Evolutionary conservation across 2,329 filamentous ascomycete genomes (phyloP).

Genomic region (Paradendryphiella salina): DNA sequence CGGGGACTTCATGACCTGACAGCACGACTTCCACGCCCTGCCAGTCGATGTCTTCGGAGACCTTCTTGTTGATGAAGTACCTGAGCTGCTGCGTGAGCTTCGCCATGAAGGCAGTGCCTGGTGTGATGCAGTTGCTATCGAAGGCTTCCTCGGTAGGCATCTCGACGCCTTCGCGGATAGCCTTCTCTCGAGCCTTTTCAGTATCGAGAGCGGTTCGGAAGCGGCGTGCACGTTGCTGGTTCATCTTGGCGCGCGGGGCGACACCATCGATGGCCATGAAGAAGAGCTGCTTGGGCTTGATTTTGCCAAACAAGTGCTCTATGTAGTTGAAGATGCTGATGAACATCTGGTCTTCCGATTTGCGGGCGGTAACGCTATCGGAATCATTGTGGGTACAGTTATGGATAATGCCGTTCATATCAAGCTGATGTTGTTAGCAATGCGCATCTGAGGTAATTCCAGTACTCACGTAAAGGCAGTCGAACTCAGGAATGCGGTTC

Average conservation of each 20-base stretch:
- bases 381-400: slow-evolving; percentile 98
- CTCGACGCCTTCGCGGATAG: slow-evolving; percentile 82
- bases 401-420: slow-evolving; percentile 99
- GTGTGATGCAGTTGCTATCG: slow-evolving; percentile 99
- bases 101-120: slow-evolving; percentile 97
- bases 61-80: slow-evolving; percentile 99
- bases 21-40: slow-evolving; percentile 94
- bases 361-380: slow-evolving; percentile 85
- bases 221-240: slow-evolving; percentile 92
- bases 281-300: slow-evolving; percentile 97
- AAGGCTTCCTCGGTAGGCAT: slow-evolving; percentile 95
- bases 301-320: slow-evolving; percentile 96
- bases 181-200: slow-evolving; percentile 89
- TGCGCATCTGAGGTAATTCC: slow-evolving; percentile 1
- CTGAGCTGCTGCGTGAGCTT: slow-evolving; percentile 91
- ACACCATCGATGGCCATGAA: slow-evolving; percentile 99
- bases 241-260: slow-evolving; percentile 98
- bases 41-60: slow-evolving; percentile 96
- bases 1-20: slow-evolving; percentile 95
- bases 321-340: slow-evolving; percentile 99
- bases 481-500: slow-evolving; percentile 98
- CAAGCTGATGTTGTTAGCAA: slow-evolving; percentile 58
- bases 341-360: slow-evolving; percentile 99
- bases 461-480: slow-evolving; percentile 78
- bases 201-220: slow-evolving; percentile 93